Evolutionary conservation across 805 yeast genomes (phyloP).

Genomic region (Candida multigemmis): DNA sequence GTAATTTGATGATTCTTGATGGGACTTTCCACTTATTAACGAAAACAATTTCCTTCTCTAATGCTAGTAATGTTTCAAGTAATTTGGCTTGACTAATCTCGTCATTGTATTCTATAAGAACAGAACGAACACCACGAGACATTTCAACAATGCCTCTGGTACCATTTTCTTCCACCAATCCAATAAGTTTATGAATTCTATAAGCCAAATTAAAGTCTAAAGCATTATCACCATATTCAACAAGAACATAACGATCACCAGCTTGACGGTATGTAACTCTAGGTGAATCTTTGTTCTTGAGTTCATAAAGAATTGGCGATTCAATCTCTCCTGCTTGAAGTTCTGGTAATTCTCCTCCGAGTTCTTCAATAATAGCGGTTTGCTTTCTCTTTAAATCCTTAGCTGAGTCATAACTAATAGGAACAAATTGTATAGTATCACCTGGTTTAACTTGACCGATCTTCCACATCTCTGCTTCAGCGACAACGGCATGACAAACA

Average conservation of each 20-base stretch:
- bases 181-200: constrained; percentile 76
- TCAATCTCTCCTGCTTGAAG: constrained; percentile 26
- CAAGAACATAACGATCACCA: constrained; percentile 87
- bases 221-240: constrained; percentile 85
- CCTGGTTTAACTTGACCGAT: constrained; percentile 98
- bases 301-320: constrained; percentile 58
- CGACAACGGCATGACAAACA: constrained; percentile 93
- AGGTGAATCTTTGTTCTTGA: constrained; percentile 49
- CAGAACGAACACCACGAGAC: constrained; percentile 97
- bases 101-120: constrained; percentile 78
- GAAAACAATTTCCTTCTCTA: constrained; percentile 66
- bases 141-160: constrained; percentile 84
- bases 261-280: constrained; percentile 87
- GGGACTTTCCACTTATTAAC: constrained; percentile 79
- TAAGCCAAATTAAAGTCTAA: constrained; percentile 82
- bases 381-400: constrained; percentile 51
- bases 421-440: constrained; percentile 72
- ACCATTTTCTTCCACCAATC: constrained; percentile 53
- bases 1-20: constrained; percentile 75
- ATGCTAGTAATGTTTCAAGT: constrained; percentile 56
- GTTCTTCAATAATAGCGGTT: constrained; percentile 41
- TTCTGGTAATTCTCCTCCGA: constrained; percentile 34
- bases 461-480: constrained; percentile 96
- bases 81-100: constrained; percentile 53
- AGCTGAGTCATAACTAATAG: constrained; percentile 65